Conservation (phyloP, 345 rosid genomes). For the Camelina neglecta region DNA sequence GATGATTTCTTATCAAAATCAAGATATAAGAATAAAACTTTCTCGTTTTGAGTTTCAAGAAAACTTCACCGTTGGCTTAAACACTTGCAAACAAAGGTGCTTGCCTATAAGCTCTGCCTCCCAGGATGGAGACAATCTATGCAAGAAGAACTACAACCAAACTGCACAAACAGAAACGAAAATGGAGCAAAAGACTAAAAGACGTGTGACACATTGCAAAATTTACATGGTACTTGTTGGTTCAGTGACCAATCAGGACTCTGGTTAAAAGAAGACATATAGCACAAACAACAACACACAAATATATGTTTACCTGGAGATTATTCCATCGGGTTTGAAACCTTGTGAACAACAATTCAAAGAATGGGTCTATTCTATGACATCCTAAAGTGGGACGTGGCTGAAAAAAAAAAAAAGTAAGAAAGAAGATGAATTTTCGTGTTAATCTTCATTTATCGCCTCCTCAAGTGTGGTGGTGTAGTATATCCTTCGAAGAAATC, state of each 20-base stretch:
- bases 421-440: slow-evolving; percentile 67
- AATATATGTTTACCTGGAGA: slow-evolving; percentile 19
- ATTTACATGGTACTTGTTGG: slow-evolving; percentile 20
- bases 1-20: background rate
- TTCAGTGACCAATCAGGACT: slow-evolving; percentile 25
- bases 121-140: too few species aligned
- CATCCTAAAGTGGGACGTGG: slow-evolving; percentile 22
- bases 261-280: slow-evolving; percentile 27
- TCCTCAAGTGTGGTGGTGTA: slow-evolving; percentile 75
- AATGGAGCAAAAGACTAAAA: background rate
- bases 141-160: background rate
- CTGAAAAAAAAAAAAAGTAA: slow-evolving; percentile 48
- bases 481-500: slow-evolving; percentile 94
- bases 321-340: slow-evolving; percentile 13
- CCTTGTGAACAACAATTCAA: slow-evolving; percentile 38
- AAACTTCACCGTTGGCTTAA: background rate
- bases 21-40: background rate
- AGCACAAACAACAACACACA: slow-evolving; percentile 30
- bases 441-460: slow-evolving; percentile 56
- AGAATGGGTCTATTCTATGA: slow-evolving; percentile 41
- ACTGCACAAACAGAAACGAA: background rate
- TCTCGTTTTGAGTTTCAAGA: background rate
- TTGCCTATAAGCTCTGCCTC: background rate
- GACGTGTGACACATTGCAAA: background rate
- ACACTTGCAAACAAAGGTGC: background rate